Base-by-base conservation (phyloP, 75 land plant genomes). In the Picea glauca region DNA sequence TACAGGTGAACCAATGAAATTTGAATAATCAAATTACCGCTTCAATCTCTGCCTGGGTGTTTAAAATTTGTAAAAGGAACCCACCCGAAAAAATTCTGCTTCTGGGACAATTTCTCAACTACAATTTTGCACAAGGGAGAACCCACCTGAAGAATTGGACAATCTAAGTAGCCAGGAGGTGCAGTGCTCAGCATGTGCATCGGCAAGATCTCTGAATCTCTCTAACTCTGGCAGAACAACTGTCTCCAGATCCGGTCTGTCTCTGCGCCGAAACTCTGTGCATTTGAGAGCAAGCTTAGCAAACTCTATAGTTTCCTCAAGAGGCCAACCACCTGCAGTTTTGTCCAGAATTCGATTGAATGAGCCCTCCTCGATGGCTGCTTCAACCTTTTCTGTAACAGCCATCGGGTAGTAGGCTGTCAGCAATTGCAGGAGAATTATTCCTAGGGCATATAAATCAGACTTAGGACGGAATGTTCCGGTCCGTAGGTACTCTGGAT, bases 131-230 rank as follows among this genome's bases (percentile, higher is more conserved):
- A 4, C 5, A 40, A 40, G 43, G 43, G 43, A 4, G 43, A 40
- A 58, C 31, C 78, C 63, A 88, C 92, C 92, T 88, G 65, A 72
- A 86, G 85, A 23, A 90, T 81, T 56, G 92, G 92, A 59, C 92
- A 90, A 38, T 87, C 60, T 72, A 90, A 90, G 58, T 85, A 81
- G 76, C 60, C 77, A 50, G 92, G 92, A 72, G 86, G 82, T 13
- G 40, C 58, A 13, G 20, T 56, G 46, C 78, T 46, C 80, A 12
- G 35, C 59, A 12, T 32, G 13, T 33, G 43, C 5, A 60, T 60
- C 32, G 15, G 78, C 78, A 77, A 20, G 11, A 59, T 32, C 70
- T 61, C 17, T 77, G 5, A 75, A 57, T 77, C 81, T 76, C 31
- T 63, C 72, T 15, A 81, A 15, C 31, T 80, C 68, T 56, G 82